A percentile compares a stretch with the other conserved stretches of the same genome.
These are phyloP conservation scores for Cucurbitaria berberidis DNA, from an alignment of 2,329 filamentous ascomycete genomes.

Conservation along the genomic window DNA sequence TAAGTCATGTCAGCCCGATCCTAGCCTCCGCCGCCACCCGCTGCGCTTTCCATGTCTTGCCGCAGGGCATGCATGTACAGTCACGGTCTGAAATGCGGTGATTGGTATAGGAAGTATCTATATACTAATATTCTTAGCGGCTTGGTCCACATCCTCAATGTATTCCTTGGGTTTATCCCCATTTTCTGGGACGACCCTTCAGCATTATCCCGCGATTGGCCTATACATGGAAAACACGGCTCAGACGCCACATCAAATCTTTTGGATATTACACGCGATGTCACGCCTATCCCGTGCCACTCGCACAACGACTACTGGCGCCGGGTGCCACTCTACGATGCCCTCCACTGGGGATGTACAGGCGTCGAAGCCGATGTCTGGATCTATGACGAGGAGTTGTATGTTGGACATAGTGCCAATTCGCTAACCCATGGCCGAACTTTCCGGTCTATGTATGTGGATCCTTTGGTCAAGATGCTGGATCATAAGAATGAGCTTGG, in stretches of 20 bases:
- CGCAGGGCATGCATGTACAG: no score
- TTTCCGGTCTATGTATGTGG: constrained; percentile 59
- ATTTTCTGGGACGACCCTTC: constrained; percentile 47
- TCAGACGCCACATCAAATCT: constrained; percentile 45
- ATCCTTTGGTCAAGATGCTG: constrained; percentile 58
- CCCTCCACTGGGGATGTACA: constrained; percentile 60
- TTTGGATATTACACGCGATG: constrained; percentile 58
- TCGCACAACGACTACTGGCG: constrained; percentile 68
- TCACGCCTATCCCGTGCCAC: constrained; percentile 59
- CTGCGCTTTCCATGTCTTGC: constrained; percentile 1
- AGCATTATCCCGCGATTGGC: constrained; percentile 51
- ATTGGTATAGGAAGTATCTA: background rate
- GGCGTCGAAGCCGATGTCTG: constrained; percentile 65
- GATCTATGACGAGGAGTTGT: constrained; percentile 60
- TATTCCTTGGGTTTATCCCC: constrained; percentile 45
- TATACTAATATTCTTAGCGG: constrained; percentile 45
- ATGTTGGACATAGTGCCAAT: constrained; percentile 60
- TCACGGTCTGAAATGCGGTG: background rate
- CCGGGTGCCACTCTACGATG: constrained; percentile 61
- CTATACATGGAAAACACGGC: constrained; percentile 43
- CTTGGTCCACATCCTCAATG: constrained; percentile 50
- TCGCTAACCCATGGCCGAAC: constrained; percentile 56
- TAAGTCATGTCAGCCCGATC: constrained; percentile 26
- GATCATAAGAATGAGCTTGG: constrained; percentile 55
- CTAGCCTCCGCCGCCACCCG: constrained; percentile 20